Evolutionary conservation across 305 asterid species (phyloP).

Genomic region (Fraxinus sp.): DNA sequence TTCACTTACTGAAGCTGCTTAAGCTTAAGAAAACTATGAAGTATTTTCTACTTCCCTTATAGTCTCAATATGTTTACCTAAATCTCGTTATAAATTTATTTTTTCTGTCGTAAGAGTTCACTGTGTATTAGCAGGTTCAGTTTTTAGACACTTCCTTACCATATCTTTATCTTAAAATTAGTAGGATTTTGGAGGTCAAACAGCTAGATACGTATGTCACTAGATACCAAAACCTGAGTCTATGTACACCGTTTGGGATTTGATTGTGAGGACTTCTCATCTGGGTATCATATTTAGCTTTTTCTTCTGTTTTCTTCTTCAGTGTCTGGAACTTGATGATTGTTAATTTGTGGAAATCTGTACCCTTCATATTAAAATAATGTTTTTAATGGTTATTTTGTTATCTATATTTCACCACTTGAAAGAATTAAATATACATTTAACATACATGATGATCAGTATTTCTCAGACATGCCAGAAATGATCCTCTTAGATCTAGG

Average conservation of each 20-base stretch:
- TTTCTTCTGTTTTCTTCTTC: not conserved
- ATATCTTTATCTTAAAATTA: not conserved
- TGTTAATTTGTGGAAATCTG: not conserved
- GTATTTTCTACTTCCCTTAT: not conserved
- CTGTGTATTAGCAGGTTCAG: not conserved
- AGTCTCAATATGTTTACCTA: not conserved
- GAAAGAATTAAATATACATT: not conserved
- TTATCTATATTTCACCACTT: not conserved
- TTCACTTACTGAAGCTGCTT: not conserved
- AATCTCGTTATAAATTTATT: not conserved
- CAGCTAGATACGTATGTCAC: not conserved
- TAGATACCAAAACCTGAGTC: not conserved
- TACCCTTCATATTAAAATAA: not conserved
- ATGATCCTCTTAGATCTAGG: not conserved
- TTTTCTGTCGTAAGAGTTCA: not conserved
- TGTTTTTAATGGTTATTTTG: not conserved
- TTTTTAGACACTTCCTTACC: not conserved
- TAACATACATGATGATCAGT: not conserved
- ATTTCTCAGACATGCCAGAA: not conserved
- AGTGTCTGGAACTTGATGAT: not conserved
- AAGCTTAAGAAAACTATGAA: not conserved
- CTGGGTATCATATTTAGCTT: not conserved
- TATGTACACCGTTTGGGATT: not conserved
- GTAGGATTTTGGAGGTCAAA: not conserved
- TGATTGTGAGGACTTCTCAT: not conserved